phyloP scores from a whole-genome alignment of 495 filamentous ascomycete species.

The Podospora pseudopauciseta region DNA sequence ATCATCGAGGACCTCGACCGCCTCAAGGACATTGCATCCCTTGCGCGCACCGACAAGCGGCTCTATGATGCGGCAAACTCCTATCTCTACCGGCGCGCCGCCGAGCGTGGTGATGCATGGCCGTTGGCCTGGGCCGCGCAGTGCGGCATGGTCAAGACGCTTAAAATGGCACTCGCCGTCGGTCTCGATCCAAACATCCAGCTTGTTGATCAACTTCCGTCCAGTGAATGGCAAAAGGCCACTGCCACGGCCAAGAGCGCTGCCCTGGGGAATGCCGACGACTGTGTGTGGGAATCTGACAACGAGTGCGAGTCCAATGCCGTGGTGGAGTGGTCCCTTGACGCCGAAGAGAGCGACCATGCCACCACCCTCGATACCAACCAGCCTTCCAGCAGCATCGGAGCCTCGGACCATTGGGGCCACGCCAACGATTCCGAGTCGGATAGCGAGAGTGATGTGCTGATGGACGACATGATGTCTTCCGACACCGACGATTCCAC shows the following conservation, averaged over 20 bases:
- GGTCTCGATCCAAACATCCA: constrained; percentile 28
- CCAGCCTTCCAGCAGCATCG: constrained; percentile 18
- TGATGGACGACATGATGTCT: constrained; percentile 17
- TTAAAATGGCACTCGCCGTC: constrained; percentile 25
- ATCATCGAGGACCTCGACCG: constrained; percentile 28
- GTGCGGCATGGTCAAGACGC: constrained; percentile 22
- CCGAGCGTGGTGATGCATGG: constrained; percentile 16
- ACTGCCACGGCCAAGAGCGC: constrained; percentile 11
- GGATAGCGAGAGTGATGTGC: constrained; percentile 19
- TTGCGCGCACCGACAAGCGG: constrained; percentile 23
- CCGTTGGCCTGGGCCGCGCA: constrained; percentile 32
- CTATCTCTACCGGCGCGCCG: constrained; percentile 28
- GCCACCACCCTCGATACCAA: constrained; percentile 14
- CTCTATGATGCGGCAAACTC: constrained; percentile 25
- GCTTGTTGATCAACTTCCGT: constrained; percentile 20
- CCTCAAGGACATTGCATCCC: constrained; percentile 25
- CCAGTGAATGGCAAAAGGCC: constrained; percentile 20
- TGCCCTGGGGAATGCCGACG: constrained; percentile 10
- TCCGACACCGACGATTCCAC: constrained; percentile 13
- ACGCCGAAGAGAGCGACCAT: constrained; percentile 24
- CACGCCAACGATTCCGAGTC: constrained; percentile 8
- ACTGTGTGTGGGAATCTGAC: constrained; percentile 23
- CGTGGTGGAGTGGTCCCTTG: constrained; percentile 19
- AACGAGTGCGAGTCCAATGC: constrained; percentile 16
- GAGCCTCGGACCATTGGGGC: constrained; percentile 19